Percentiles rank a stretch among this genome's conserved stretches.
Evolutionary conservation across 176 grass and related monocot genomes (phyloP).

Genomic region (Eleusine coracana): DNA sequence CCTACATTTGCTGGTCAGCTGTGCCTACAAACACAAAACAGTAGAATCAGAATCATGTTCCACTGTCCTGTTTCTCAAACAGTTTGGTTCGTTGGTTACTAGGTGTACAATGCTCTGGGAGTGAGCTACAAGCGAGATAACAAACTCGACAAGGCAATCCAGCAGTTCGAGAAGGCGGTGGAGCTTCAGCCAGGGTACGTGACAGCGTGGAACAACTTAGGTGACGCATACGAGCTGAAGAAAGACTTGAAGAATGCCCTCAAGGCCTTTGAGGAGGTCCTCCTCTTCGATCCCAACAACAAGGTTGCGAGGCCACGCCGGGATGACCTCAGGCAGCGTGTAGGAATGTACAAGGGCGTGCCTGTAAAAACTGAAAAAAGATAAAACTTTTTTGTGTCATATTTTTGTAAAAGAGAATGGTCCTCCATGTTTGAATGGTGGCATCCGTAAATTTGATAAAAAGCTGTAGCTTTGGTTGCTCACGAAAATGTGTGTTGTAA

Average conservation of each 20-base stretch:
- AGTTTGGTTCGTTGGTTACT: not conserved
- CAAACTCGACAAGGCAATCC: not conserved
- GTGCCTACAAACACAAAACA: too few relatives aligned
- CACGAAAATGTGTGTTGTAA: not conserved
- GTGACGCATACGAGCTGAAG: constrained; percentile 82
- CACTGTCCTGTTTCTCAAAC: not conserved
- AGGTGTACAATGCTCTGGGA: constrained; percentile 96
- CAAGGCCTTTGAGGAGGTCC: constrained; percentile 78
- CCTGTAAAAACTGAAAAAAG: constrained; percentile 70
- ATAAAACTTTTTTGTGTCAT: constrained; percentile 12
- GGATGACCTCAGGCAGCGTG: constrained; percentile 70
- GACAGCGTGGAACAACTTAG: constrained; percentile 94
- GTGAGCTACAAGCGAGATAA: constrained; percentile 69
- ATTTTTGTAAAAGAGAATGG: not conserved
- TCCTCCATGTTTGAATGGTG: constrained; percentile 43
- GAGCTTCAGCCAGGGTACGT: constrained; percentile 90
- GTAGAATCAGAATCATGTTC: too few relatives aligned
- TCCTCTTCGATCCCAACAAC: constrained; percentile 94
- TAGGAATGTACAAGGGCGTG: constrained; percentile 78
- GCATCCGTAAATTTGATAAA: constrained; percentile 23
- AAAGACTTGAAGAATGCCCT: constrained; percentile 76
- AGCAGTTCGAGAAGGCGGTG: constrained; percentile 55
- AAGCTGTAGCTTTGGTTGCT: not conserved
- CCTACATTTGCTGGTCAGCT: too few relatives aligned
- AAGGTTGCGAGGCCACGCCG: constrained; percentile 74